These are phyloP conservation scores for Xylaria hypoxylon DNA, from an alignment of 2,329 filamentous ascomycete genomes.

Conservation along the genomic window DNA sequence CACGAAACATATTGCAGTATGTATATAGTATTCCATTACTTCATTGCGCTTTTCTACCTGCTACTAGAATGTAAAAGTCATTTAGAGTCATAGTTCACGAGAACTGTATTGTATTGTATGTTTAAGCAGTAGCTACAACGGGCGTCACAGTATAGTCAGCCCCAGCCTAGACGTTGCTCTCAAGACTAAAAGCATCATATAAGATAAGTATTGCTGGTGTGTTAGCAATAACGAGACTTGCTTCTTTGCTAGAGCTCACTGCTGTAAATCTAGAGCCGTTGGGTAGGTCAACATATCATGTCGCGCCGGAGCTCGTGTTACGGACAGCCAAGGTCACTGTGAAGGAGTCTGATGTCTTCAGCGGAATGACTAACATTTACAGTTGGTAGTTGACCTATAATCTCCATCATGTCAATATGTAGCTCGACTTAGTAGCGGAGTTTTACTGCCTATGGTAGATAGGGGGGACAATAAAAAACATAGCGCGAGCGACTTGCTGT, in stretches of 20 bases:
- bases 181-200: conserved; percentile 58
- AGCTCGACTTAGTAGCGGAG: not conserved
- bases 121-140: conserved; percentile 43
- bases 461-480: not conserved
- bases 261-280: conserved; percentile 52
- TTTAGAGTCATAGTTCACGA: not conserved
- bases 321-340: conserved; percentile 57
- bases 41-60: not conserved
- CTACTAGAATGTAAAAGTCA: not conserved
- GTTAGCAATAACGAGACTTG: conserved; percentile 60
- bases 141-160: conserved; percentile 53
- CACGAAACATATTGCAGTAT: not conserved
- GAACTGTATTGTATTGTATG: not conserved
- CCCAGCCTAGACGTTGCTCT: conserved; percentile 53
- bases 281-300: conserved; percentile 54
- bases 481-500: conserved; percentile 45
- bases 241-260: conserved; percentile 57
- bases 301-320: conserved; percentile 45
- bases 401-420: not conserved
- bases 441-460: not conserved
- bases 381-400: not conserved
- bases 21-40: not conserved
- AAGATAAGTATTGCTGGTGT: conserved; percentile 57
- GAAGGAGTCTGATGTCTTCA: conserved; percentile 48
- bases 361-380: conserved; percentile 25